Conservation (phyloP, 306 rosid species). For the Prunus fruticosa region DNA sequence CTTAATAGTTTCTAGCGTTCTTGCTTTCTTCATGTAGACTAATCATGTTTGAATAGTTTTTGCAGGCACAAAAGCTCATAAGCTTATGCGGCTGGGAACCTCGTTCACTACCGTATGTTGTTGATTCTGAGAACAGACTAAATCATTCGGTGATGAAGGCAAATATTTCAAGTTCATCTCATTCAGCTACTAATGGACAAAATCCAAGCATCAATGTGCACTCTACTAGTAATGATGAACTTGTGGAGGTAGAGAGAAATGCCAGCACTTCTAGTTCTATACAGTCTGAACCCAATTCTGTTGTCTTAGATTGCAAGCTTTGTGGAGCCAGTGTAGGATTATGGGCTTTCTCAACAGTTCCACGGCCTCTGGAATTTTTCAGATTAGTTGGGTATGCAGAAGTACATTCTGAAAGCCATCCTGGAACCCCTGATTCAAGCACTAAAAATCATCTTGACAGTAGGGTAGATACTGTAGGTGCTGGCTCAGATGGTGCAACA, state of each 20-base stretch:
- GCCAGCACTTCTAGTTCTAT: slow-evolving; percentile 32
- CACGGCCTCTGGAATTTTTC: slow-evolving; percentile 65
- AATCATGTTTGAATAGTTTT: slow-evolving; percentile 18
- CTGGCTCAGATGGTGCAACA: slow-evolving; percentile 32
- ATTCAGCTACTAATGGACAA: slow-evolving; percentile 26
- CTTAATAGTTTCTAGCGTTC: slow-evolving; percentile 1
- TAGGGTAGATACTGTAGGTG: slow-evolving; percentile 30
- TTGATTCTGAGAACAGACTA: slow-evolving; percentile 50
- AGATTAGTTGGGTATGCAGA: slow-evolving; percentile 72
- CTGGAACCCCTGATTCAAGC: slow-evolving; percentile 31
- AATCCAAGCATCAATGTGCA: slow-evolving; percentile 28
- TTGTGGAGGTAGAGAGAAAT: slow-evolving; percentile 32
- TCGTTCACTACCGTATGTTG: slow-evolving; percentile 69
- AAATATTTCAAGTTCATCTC: slow-evolving; percentile 26
- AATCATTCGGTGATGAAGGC: slow-evolving; percentile 38
- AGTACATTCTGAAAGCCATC: slow-evolving; percentile 35
- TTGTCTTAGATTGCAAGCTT: slow-evolving; percentile 76
- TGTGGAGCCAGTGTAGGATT: slow-evolving; percentile 96
- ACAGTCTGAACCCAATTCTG: slow-evolving; percentile 68
- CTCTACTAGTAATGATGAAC: slow-evolving; percentile 33
- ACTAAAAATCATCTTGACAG: slow-evolving; percentile 30
- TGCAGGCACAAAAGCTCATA: slow-evolving; percentile 80
- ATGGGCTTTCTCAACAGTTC: slow-evolving; percentile 71
- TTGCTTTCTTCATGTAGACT: slow-evolving; percentile 12
- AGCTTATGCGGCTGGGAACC: slow-evolving; percentile 92